Percentiles rank a stretch among this genome's conserved stretches.
phyloP scores from a whole-genome alignment of 2,329 filamentous ascomycete species.

The Cladophialophora psammophila region DNA sequence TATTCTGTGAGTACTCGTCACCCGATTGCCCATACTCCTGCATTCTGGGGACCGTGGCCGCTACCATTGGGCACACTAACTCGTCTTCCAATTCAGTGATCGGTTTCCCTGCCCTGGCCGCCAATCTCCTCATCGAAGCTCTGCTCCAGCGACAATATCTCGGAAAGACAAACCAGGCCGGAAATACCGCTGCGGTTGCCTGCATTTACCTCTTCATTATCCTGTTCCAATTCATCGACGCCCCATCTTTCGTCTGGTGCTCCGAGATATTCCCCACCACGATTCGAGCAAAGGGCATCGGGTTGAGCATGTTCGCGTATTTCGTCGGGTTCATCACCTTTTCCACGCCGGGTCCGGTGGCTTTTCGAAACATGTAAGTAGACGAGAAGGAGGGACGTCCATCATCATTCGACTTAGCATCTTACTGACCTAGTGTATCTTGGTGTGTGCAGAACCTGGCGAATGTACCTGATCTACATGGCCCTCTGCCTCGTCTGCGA shows the following conservation, averaged over 20 bases:
- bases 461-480: slow-evolving; percentile 42
- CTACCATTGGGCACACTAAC: neutral
- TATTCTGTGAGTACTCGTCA: slow-evolving; percentile 43
- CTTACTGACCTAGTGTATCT: neutral
- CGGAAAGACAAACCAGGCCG: slow-evolving; percentile 45
- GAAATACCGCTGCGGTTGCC: slow-evolving; percentile 48
- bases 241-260: slow-evolving; percentile 52
- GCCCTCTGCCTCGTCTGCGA: slow-evolving; percentile 19
- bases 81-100: slow-evolving; percentile 40
- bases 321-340: slow-evolving; percentile 31
- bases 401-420: neutral
- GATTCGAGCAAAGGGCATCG: slow-evolving; percentile 34
- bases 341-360: slow-evolving; percentile 25
- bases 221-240: slow-evolving; percentile 48
- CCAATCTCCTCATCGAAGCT: slow-evolving; percentile 50
- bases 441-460: slow-evolving; percentile 21
- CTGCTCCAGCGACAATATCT: slow-evolving; percentile 47
- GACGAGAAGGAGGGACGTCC: no score
- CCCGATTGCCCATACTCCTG: neutral
- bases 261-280: slow-evolving; percentile 35
- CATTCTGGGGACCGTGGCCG: neutral
- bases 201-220: slow-evolving; percentile 52
- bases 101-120: slow-evolving; percentile 49
- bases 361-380: slow-evolving; percentile 30
- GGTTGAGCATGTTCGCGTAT: slow-evolving; percentile 32